Evolutionary conservation across 148 eudicot species (phyloP), one percentile per base, ranked within the genome.

Genomic region (Gaultheria prostrata): DNA sequence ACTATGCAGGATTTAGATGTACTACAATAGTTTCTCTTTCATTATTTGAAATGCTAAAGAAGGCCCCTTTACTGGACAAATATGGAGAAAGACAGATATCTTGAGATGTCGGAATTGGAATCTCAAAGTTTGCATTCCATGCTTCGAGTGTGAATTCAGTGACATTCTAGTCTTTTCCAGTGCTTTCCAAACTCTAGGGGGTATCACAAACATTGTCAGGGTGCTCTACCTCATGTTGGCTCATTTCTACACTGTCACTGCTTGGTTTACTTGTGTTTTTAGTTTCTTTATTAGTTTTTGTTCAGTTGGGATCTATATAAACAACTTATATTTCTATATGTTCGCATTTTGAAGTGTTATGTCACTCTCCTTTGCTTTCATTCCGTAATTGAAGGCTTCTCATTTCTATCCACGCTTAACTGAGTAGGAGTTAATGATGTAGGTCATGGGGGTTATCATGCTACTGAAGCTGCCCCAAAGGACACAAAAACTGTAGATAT

Each of bases 361-460:
- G 26, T 10, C 13, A 39, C 43, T 74, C 28, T 39, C 32, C 56
- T 32, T 77, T 11, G 46, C 6, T 48, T 56, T 20, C 39, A 0
- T 56, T 56, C 61, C 8, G n/a, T 56, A 56, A 18, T 56, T 20
- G 26, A 57, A 48, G 24, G 53, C 28, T 49, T 24, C 43, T 15
- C 30, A 21, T 24, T 11, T 49, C 33, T 15, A 4, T 24, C 17
- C 33, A 10, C 46, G 24, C 43, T 6, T 12, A 80, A 65, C 11
- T 8, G 65, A 89, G 78, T 83, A 50, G 9, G 46, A 76, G 35
- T 85, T 32, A 81, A 77, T 87, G 82, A 39, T 85, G 48, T 76
- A 92, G 97, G 97, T 71, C 80, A 84, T 88, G 91, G 90, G 78
- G 94, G 93, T 85, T 88, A 90, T 80, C 91, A 83, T 81, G 80